Evolutionary conservation across 257 asterid genomes (phyloP), one percentile per base, ranked within the genome.

Genomic region (Cynanchum wilfordii): DNA sequence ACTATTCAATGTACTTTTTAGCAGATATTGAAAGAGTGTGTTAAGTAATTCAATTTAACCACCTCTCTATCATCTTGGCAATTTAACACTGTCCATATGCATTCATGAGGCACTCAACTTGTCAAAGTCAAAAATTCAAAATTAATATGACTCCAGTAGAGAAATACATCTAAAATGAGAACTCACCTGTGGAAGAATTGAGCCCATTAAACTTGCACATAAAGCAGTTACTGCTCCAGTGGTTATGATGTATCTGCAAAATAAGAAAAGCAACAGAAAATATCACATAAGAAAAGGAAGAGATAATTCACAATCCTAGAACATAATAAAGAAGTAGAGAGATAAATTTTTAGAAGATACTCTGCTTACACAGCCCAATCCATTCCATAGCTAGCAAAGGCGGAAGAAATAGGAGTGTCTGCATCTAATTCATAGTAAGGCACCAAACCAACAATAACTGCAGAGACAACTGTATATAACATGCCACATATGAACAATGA

Each of bases 391-490:
- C 65, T 57, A 47, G 81, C 77, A 79, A 82, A 82, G 66, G 77
- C 83, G 52, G 86, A 82, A 42, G 83, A 82, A 71, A 82, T 79
- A 11, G 86, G 86, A 19, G 83, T 82, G 76, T 82, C 77, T 45
- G 77, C 83, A 71, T 82, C 86, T 62, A 82, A 71, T 49, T 78
- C 86, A 29, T 79, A 68, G 68, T 79, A 82, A 55, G 86, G 86
- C n/a, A 82, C 81, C 62, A 82, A 50, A 22, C 86, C 86, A 79
- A 82, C 86, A 69, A 82, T 69, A 38, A 79, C 83, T 36, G 71
- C 79, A 12, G 86, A 82, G 47, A 82, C 86, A 55, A 76, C 77
- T 79, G 79, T 76, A 70, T 82, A 82, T 70, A 82, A 68, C 45
- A 59, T 73, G 51, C 49, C 77, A 62, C 86, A 82, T 25, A 76